Conservation (phyloP, 2,329 filamentous ascomycete species). For the Claviceps spartinae region DNA sequence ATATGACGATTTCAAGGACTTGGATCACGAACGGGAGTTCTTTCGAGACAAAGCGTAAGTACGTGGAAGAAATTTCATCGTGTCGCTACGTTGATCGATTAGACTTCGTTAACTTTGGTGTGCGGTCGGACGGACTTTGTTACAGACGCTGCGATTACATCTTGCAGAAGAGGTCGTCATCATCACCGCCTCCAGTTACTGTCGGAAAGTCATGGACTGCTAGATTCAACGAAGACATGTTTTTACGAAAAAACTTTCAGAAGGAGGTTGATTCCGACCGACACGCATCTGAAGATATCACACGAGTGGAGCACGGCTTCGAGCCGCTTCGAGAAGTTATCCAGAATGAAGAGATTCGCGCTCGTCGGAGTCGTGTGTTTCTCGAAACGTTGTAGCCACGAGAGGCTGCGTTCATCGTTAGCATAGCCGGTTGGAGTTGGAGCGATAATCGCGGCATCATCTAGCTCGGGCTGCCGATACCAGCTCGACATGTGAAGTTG, state of each 20-base stretch:
- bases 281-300: neutral
- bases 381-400: neutral
- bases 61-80: neutral
- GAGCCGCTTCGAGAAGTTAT: neutral
- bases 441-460: neutral
- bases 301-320: neutral
- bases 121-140: neutral
- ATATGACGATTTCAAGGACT: neutral
- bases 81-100: neutral
- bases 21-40: neutral
- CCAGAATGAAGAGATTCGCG: neutral
- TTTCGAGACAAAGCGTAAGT: neutral
- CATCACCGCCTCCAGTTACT: neutral
- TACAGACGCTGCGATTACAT: neutral
- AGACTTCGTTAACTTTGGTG: neutral
- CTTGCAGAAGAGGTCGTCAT: neutral
- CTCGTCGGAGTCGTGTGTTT: neutral
- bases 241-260: neutral
- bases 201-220: neutral
- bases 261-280: neutral
- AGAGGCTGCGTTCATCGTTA: neutral
- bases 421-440: neutral
- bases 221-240: neutral
- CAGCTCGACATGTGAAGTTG: neutral
- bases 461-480: neutral